These are phyloP conservation scores for Megacollybia marginata DNA, from an alignment of 768 basidiomycete genomes.

Conservation along the genomic window DNA sequence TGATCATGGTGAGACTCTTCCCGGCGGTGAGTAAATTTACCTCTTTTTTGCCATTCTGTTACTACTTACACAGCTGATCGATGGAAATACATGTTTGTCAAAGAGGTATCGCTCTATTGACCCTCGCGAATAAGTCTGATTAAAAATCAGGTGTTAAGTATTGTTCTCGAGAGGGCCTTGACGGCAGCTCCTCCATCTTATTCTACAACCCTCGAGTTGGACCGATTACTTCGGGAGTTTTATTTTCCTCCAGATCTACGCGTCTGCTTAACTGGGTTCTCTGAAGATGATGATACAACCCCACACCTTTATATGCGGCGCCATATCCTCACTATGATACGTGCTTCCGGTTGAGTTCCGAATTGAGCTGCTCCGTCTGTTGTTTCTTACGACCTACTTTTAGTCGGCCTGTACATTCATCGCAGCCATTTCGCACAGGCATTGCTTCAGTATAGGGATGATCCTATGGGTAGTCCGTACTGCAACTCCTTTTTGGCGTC, in stretches of 20 bases:
- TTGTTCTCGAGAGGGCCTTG: neutral
- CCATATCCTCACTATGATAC: neutral
- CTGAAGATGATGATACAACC: neutral
- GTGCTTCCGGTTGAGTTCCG: neutral
- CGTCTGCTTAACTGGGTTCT: too few relatives aligned
- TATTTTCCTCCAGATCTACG: too few relatives aligned
- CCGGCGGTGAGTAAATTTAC: constrained; percentile 19
- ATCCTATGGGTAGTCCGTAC: constrained; percentile 37
- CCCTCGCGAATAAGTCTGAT: neutral
- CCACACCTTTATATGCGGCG: neutral
- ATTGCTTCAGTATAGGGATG: constrained; percentile 32
- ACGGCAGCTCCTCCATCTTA: neutral
- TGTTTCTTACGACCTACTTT: neutral
- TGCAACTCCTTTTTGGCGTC: constrained; percentile 40
- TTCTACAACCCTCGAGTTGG: too few relatives aligned
- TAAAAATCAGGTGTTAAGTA: neutral
- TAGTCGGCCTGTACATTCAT: constrained; percentile 28
- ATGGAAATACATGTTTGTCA: constrained; percentile 10
- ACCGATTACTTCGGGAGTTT: too few relatives aligned
- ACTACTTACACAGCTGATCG: constrained; percentile 8
- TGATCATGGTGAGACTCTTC: constrained; percentile 20
- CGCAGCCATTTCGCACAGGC: constrained; percentile 40
- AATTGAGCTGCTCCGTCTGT: neutral
- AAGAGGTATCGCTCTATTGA: neutral
- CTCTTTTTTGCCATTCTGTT: constrained; percentile 19